Percentiles rank a stretch among this genome's conserved stretches.
Evolutionary conservation across 129 eudicot genomes (phyloP).

Genomic region (Tanacetum coccineum): DNA sequence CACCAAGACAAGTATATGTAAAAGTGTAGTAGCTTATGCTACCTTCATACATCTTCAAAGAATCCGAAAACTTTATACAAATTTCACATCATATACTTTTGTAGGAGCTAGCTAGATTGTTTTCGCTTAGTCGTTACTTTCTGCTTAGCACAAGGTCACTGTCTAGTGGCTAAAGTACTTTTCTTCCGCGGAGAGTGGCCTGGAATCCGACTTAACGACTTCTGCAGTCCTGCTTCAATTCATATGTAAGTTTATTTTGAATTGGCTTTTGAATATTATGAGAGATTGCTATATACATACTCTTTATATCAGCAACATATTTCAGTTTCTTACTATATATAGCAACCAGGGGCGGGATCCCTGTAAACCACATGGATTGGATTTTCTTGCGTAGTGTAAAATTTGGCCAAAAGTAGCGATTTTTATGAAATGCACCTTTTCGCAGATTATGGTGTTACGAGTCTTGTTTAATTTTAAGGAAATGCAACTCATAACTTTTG

Average conservation of each 20-base stretch:
- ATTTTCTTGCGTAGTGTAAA: no score
- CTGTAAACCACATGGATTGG: no score
- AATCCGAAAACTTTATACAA: background rate
- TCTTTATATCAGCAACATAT: no score
- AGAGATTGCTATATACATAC: no score
- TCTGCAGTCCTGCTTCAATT: background rate
- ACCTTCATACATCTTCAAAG: constrained; percentile 16
- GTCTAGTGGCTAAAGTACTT: background rate
- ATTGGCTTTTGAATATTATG: background rate
- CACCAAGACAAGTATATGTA: constrained; percentile 9
- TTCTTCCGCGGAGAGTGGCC: background rate
- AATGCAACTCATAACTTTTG: no score
- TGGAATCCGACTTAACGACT: background rate
- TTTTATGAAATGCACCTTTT: no score
- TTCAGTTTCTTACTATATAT: no score
- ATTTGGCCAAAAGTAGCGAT: no score
- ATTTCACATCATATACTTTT: background rate
- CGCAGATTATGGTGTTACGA: no score
- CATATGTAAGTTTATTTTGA: constrained; percentile 18
- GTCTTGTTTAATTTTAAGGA: no score
- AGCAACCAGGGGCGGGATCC: no score
- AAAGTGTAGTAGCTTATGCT: background rate
- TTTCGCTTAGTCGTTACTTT: background rate
- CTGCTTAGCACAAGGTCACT: background rate
- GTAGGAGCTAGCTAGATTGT: background rate